Evolutionary conservation across 495 filamentous ascomycete species (phyloP), one percentile per base, ranked within the genome.

Genomic region (Tuber brumale): DNA sequence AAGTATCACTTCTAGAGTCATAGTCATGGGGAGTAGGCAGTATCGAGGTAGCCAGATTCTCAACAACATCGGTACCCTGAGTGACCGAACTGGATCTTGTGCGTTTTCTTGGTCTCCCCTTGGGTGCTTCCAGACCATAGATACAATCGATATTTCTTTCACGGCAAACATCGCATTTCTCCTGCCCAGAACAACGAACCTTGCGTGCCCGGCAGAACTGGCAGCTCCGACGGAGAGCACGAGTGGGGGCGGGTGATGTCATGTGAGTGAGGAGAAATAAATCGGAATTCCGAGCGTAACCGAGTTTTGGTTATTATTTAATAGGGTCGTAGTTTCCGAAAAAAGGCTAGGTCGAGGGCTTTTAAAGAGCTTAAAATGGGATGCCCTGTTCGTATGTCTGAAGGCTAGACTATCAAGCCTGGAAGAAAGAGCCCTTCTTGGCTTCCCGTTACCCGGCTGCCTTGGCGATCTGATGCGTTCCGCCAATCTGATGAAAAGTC

Each of bases 111-210:
- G 57, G 57, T 8, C 57, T 66, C 4, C 57, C 57, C n/a, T 66
- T 66, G 31, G 57, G 57, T 18, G 57, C 57, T 35, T 66, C 57
- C 57, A 66, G 57, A 27, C 57, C 57, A 66, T 66, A 66, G 57
- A 66, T 66, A n/a, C 57, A 66, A 66, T 66, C 57, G 57, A 66
- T 66, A 66, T 66, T 66, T 66, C 57, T 66, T 19, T 66, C 57
- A 35, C 57, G 57, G 27, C 57, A 66, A 66, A 27, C 57, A 35
- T 66, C 57, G 57, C 57, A 66, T 18, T 66, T 66, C 57, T 66
- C 57, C 57, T 35, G 57, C 31, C 57, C 57, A 16, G 57, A 66
- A 16, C 57, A 66, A 35, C 57, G 57, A 66, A 66, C 57, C 3
- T 66, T 66, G 57, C 57, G 57, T 35, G 12, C 57, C 6, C 57